Conservation (phyloP, 441 rosid genomes). For the Erodium trifolium region DNA sequence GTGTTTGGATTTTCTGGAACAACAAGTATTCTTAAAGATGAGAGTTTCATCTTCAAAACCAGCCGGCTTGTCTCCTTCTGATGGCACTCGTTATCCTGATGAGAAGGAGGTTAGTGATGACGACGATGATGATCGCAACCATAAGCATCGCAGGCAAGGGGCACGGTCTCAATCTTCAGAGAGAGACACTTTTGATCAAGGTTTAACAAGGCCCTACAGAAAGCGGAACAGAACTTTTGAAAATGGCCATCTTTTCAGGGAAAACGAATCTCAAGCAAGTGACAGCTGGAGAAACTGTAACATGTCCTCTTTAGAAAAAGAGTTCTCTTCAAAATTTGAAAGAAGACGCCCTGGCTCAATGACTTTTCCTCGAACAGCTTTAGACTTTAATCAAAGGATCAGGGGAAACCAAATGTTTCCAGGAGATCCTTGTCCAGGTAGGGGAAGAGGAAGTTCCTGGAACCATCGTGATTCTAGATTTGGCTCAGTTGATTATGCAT, state of each 20-base stretch:
- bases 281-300: slow-evolving; percentile 40
- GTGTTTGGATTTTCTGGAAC: not conserved
- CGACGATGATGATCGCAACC: slow-evolving; percentile 98
- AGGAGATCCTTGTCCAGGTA: slow-evolving; percentile 58
- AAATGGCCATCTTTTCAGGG: slow-evolving; percentile 56
- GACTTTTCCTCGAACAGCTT: slow-evolving; percentile 36
- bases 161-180: slow-evolving; percentile 62
- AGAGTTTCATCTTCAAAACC: slow-evolving; percentile 62
- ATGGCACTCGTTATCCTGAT: slow-evolving; percentile 66
- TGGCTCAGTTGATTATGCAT: slow-evolving; percentile 55
- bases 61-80: slow-evolving; percentile 52
- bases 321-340: slow-evolving; percentile 36
- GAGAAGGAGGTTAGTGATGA: slow-evolving; percentile 96
- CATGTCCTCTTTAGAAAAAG: slow-evolving; percentile 32
- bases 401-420: slow-evolving; percentile 43
- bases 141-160: slow-evolving; percentile 86
- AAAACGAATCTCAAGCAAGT: slow-evolving; percentile 48
- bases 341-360: slow-evolving; percentile 44
- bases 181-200: slow-evolving; percentile 53
- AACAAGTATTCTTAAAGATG: slow-evolving; percentile 41
- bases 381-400: slow-evolving; percentile 51
- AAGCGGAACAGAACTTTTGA: slow-evolving; percentile 55
- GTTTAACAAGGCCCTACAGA: slow-evolving; percentile 50
- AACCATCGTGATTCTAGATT: slow-evolving; percentile 60
- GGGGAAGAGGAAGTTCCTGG: slow-evolving; percentile 94